These are phyloP conservation scores for Hymenoscyphus fraxineus DNA, from an alignment of 2,329 filamentous ascomycete species.

Conservation along the genomic window DNA sequence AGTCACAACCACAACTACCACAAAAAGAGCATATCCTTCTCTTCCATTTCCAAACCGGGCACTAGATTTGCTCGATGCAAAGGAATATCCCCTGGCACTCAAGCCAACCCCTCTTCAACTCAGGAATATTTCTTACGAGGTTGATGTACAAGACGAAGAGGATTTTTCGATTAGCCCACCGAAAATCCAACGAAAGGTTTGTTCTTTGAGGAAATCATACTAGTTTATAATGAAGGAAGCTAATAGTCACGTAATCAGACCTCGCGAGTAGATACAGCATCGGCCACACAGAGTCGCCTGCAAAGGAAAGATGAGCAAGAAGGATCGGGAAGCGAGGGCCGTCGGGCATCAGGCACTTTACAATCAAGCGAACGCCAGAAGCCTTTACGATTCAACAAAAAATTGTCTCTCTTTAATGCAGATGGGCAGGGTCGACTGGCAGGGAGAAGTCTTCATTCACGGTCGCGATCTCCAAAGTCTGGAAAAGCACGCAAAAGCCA, in stretches of 20 bases:
- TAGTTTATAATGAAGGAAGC: not conserved
- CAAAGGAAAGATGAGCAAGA: not conserved
- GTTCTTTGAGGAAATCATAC: not conserved
- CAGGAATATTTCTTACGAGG: constrained; percentile 70
- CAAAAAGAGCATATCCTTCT: constrained; percentile 80
- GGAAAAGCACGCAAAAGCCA: constrained; percentile 15
- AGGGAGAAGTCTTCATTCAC: constrained; percentile 15
- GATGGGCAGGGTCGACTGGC: constrained; percentile 7
- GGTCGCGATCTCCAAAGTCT: constrained; percentile 23
- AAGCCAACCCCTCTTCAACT: constrained; percentile 78
- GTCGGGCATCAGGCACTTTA: not conserved
- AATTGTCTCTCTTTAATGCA: constrained; percentile 15
- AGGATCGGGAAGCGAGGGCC: not conserved
- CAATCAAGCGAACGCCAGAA: constrained; percentile 14
- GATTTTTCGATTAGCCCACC: constrained; percentile 14
- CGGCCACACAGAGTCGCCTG: not conserved
- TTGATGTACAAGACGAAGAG: constrained; percentile 48
- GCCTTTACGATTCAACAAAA: constrained; percentile 18
- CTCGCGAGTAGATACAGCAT: not conserved
- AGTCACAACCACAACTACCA: constrained; percentile 89
- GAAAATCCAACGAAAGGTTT: constrained; percentile 11
- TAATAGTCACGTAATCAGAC: constrained; percentile 1
- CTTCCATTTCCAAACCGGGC: constrained; percentile 66
- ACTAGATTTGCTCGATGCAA: constrained; percentile 71
- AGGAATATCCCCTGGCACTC: constrained; percentile 83